Base-by-base conservation (phyloP, 257 asterid species). In the Salvia splendens region DNA sequence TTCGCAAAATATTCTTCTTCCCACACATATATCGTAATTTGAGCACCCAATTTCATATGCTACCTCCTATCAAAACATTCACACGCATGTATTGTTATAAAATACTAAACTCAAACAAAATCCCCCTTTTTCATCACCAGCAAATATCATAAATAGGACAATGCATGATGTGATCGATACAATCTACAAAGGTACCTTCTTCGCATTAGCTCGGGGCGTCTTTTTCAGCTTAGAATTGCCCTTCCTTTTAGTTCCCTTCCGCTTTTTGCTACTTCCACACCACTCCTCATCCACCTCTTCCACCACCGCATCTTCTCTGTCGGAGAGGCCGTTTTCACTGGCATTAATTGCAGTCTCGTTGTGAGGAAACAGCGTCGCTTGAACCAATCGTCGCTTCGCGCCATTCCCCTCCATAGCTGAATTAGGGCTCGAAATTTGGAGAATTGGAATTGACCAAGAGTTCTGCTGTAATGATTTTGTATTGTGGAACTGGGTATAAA, bases 351-450 rank as follows among this genome's bases (percentile, higher is more conserved):
- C 49, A 45, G 71, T 72, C 67, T 78, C 85, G 70, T 5, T 64
- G 68, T 69, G 84, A 4, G 94, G 86, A 74, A 89, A 89, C 71
- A 92, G 73, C 51, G 90, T 85, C 68, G 90, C 74, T 32, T 92
- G 96, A 53, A 89, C 95, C 68, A 89, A 77, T 74, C 87, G 77
- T 54, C 95, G 87, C 78, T 72, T 72, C 45, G 20, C 84, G 40
- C 73, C 77, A 48, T 61, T 75, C 73, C 57, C 84, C 71, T 78
- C 82, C 86, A 73, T 78, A 62, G 75, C 81, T 38, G 63, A 81
- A 84, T 74, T 72, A 77, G 78, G 81, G 81, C 53, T 72, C 40
- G n/a, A 45, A 12, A 35, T 48, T 41, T 4, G 67, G 62, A 5
- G 36, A 33, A 33, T 33, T 74, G 62, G 24, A 65, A 70, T 61